Evolutionary conservation across 2,329 filamentous ascomycete species (phyloP).

Genomic region (Penicillium brasilianum): DNA sequence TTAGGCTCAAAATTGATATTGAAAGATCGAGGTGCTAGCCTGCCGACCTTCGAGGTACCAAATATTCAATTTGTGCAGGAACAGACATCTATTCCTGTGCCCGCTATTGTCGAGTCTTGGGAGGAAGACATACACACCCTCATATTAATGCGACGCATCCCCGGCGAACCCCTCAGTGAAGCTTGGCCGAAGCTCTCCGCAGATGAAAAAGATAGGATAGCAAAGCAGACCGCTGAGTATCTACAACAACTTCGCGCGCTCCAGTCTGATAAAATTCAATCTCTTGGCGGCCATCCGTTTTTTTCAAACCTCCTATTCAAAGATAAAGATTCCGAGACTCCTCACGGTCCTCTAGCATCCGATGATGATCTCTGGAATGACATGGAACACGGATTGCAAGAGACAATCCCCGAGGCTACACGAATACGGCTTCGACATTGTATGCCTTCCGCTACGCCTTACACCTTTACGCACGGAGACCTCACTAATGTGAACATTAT

Average conservation of each 20-base stretch:
- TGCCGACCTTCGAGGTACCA: conserved; percentile 20
- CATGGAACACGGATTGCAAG: conserved; percentile 16
- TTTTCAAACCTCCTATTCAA: neutral
- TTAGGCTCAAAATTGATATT: conserved; percentile 37
- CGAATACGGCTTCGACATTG: conserved; percentile 14
- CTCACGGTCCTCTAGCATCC: conserved; percentile 15
- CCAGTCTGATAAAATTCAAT: conserved; percentile 18
- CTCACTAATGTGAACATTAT: conserved; percentile 48
- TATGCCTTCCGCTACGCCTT: conserved; percentile 34
- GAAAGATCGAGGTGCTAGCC: conserved; percentile 33
- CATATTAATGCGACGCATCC: conserved; percentile 20
- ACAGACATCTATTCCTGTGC: conserved; percentile 30
- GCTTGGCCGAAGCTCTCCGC: conserved; percentile 19
- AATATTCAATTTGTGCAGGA: conserved; percentile 29
- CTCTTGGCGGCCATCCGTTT: conserved; percentile 4
- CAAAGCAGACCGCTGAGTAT: conserved; percentile 23
- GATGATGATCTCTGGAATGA: conserved; percentile 22
- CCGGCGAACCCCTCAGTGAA: conserved; percentile 20
- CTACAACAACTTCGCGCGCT: conserved; percentile 21
- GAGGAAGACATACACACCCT: conserved; percentile 22
- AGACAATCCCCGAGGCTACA: conserved; percentile 4
- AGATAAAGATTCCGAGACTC: conserved; percentile 3
- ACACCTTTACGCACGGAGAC: conserved; percentile 48
- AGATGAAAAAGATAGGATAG: conserved; percentile 22
- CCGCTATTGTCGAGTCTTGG: conserved; percentile 26